Base-by-base conservation (phyloP, 768 basidiomycete genomes). In the Ramaria rubella region DNA sequence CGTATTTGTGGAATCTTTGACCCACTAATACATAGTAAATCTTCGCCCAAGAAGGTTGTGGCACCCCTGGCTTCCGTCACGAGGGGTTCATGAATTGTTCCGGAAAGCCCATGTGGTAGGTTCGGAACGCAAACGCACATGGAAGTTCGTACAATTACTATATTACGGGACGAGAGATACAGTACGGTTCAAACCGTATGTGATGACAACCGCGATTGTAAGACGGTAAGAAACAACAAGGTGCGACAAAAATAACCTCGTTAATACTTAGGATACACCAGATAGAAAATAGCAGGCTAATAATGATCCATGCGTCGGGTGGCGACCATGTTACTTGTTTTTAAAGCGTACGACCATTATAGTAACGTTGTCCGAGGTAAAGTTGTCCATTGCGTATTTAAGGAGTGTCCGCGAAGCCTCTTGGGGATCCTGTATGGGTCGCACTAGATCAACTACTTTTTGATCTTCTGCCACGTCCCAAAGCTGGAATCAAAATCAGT, bases 391-490 rank as follows among this genome's bases (percentile, higher is more conserved):
- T 17, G 96, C 96, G 63, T 94, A 84, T 58, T 90, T 83, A 57
- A 98, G 76, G 57, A 90, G 75, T 56, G 73, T 78, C 46, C 81
- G 73, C 62, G 85, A 87, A 5, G 95, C 95, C 60, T 80, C 77
- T 67, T 96, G 93, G 9, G 96, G 83, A 68, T 96, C 88, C 24
- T 74, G 66, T 33, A 83, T 72, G 33, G 80, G 74, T 49, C 83
- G 82, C 52, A 96, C 81, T 51, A 95, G 80, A 55, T 97, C 89
- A 33, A 95, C 84, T 3, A 94, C 94, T 38, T 77, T 80, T 69
- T 98, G 93, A 69, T 99, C 96, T 40, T 82, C 84, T 36, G 86
- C 81, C 17, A 99, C 90, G 70, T 99, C 96, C 96, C 96, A 99
- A 1, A 99, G 79, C 95, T 98, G 61, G 40, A 58, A 38, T 4